These are phyloP conservation scores for Ascochyta pisi DNA, from an alignment of 2,329 filamentous ascomycete species.

Conservation along the genomic window DNA sequence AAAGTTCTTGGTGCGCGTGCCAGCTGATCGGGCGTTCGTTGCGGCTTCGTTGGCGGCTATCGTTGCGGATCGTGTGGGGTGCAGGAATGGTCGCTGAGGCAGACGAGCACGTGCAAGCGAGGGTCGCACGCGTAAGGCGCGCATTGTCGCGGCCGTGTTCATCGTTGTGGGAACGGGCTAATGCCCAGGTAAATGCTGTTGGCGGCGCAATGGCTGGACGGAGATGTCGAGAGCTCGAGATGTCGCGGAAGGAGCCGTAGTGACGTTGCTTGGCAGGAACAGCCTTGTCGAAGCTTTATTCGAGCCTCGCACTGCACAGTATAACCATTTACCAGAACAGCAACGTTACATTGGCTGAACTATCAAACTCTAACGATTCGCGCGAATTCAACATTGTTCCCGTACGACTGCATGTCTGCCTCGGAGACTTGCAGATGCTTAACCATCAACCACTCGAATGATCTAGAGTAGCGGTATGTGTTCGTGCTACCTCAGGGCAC, in stretches of 20 bases:
- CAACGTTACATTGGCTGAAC: too few relatives aligned
- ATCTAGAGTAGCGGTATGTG: too few relatives aligned
- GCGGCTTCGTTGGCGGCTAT: slow-evolving; percentile 39
- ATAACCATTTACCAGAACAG: too few relatives aligned
- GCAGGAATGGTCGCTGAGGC: slow-evolving; percentile 22
- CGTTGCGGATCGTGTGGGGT: slow-evolving; percentile 33
- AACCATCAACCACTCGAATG: too few relatives aligned
- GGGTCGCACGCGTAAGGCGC: slow-evolving; percentile 37
- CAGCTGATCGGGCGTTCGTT: slow-evolving; percentile 48
- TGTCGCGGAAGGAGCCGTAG: slow-evolving; percentile 2
- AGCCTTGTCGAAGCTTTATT: not conserved
- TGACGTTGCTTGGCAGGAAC: slow-evolving; percentile 15
- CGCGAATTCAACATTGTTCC: too few relatives aligned
- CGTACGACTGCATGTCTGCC: too few relatives aligned
- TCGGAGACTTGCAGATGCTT: too few relatives aligned
- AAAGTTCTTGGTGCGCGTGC: slow-evolving; percentile 57
- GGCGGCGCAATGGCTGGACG: slow-evolving; percentile 10
- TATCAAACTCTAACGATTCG: too few relatives aligned
- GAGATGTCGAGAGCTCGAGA: not conserved
- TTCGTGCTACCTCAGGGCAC: too few relatives aligned
- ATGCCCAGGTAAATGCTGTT: slow-evolving; percentile 28
- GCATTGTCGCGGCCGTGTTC: slow-evolving; percentile 36
- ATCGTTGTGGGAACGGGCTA: slow-evolving; percentile 30
- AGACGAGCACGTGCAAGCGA: slow-evolving; percentile 26
- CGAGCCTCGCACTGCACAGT: too few relatives aligned